phyloP scores from a whole-genome alignment of 176 grass and related monocot genomes.

The Phyllostachys edulis region DNA sequence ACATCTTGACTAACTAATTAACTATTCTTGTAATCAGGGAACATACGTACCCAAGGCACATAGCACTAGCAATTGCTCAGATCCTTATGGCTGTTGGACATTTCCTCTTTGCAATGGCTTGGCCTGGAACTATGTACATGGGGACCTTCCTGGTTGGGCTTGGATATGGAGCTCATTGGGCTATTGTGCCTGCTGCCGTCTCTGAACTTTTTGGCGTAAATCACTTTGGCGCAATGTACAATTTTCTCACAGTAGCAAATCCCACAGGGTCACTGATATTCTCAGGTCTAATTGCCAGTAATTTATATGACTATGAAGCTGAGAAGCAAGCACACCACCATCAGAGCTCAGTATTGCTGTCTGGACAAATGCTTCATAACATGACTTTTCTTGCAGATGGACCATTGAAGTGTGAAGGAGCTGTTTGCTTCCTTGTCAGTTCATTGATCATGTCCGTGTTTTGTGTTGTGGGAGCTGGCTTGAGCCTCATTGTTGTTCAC shows the following conservation, averaged over 20 bases:
- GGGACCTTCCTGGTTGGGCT: constrained; percentile 77
- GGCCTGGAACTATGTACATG: constrained; percentile 85
- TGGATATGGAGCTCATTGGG: constrained; percentile 85
- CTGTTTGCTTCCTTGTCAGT: constrained; percentile 72
- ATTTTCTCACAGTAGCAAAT: constrained; percentile 85
- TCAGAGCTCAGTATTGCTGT: constrained; percentile 9
- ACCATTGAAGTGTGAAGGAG: constrained; percentile 62
- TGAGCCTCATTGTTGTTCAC: constrained; percentile 69
- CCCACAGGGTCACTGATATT: constrained; percentile 70
- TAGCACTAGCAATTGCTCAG: constrained; percentile 63
- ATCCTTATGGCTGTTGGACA: constrained; percentile 66
- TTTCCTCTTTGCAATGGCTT: constrained; percentile 88
- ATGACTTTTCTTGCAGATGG: constrained; percentile 39
- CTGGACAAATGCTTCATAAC: constrained; percentile 22
- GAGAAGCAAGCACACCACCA: constrained; percentile 56
- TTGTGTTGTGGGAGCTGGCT: constrained; percentile 53
- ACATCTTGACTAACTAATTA: constrained; percentile 7
- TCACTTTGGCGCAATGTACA: constrained; percentile 84
- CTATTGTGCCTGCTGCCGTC: constrained; percentile 65
- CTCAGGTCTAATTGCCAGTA: constrained; percentile 77
- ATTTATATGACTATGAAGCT: constrained; percentile 67
- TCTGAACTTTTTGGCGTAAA: constrained; percentile 83
- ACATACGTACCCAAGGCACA: constrained; percentile 64
- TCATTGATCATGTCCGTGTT: constrained; percentile 83
- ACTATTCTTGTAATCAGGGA: constrained; percentile 48